Base-by-base conservation (phyloP, 495 filamentous ascomycete genomes). In the Pyrenula aspistea region DNA sequence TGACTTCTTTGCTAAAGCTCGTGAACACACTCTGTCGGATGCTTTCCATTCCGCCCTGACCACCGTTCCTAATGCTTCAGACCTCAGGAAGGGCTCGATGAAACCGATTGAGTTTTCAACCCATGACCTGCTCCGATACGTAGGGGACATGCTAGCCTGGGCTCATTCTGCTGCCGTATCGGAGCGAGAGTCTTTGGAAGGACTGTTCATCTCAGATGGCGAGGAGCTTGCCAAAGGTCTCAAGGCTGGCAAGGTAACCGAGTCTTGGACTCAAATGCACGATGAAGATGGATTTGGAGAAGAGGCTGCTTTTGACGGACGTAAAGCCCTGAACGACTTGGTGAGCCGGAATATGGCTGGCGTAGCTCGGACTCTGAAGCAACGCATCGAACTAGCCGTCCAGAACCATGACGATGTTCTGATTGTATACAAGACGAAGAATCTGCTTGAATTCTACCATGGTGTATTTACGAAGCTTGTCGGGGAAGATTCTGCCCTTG, bases 131-230 rank as follows among this genome's bases (percentile, higher is more conserved):
- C 71, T 99, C 12, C 79, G 93, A 31, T 99, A 97, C 64, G 84
- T 95, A 20, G 91, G 93, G 21, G 93, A 99, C 65, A 97, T 99
- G 92, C 79, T 97, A 15, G 93, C 93, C 3, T 99, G 93, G 93
- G 83, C 84, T 1, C 93, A 99, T 65, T 96, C 94, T 0, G 86
- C 91, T 3, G 83, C 92, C 0, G 93, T 97, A 0, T 91, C 91
- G 20, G 93, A 99, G 68, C 80, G 88, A 49, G 93, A 99, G 68
- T 89, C 92, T 1, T 75, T 99, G 19, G 93, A 96, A 64, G 83
- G 87, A 2, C 72, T 99, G 2, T 97, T 97, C 65, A 85, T 96
- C 31, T 83, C 85, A 1, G 91, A 95, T 55, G 91, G 89, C n/a
- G 88, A 93, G 57, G 89, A 95, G 60, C 87, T 95, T 59, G 88